Conservation (phyloP, 2,329 filamentous ascomycete genomes). For the Pyrenophora teres region DNA sequence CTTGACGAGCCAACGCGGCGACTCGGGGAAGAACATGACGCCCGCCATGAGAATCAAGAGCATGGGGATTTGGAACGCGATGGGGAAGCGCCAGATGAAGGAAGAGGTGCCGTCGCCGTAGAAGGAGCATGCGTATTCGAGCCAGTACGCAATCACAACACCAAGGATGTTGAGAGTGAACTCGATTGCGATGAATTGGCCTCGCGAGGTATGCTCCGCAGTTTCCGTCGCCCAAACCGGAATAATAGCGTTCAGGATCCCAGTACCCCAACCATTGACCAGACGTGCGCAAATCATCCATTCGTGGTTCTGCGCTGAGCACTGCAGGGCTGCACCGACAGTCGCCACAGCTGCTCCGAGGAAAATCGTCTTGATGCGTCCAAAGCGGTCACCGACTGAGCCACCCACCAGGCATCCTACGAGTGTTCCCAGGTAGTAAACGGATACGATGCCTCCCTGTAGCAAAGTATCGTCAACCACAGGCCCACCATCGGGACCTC, state of each 20-base stretch:
- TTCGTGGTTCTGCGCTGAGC: slow-evolving; percentile 65
- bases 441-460: slow-evolving; percentile 42
- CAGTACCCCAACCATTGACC: slow-evolving; percentile 69
- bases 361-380: slow-evolving; percentile 37
- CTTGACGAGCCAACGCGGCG: slow-evolving; percentile 70
- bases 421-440: slow-evolving; percentile 40
- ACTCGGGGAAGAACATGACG: slow-evolving; percentile 73
- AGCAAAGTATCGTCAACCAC: slow-evolving; percentile 33
- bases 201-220: slow-evolving; percentile 68
- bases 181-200: slow-evolving; percentile 71
- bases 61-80: slow-evolving; percentile 71
- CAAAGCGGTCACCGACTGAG: slow-evolving; percentile 31
- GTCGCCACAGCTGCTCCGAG: slow-evolving; percentile 31
- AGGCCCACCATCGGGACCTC: slow-evolving; percentile 27
- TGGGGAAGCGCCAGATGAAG: slow-evolving; percentile 70
- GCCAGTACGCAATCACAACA: slow-evolving; percentile 64
- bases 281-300: slow-evolving; percentile 63
- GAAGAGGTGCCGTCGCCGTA: slow-evolving; percentile 62
- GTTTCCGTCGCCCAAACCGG: slow-evolving; percentile 75
- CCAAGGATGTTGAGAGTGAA: slow-evolving; percentile 76
- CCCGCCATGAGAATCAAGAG: slow-evolving; percentile 60
- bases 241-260: slow-evolving; percentile 71
- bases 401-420: slow-evolving; percentile 34
- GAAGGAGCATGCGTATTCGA: slow-evolving; percentile 61
- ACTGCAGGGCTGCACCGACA: slow-evolving; percentile 65